Percentiles rank a stretch among this genome's conserved stretches.
phyloP scores from a whole-genome alignment of 768 basidiomycete species.

The Harrya chromipes region DNA sequence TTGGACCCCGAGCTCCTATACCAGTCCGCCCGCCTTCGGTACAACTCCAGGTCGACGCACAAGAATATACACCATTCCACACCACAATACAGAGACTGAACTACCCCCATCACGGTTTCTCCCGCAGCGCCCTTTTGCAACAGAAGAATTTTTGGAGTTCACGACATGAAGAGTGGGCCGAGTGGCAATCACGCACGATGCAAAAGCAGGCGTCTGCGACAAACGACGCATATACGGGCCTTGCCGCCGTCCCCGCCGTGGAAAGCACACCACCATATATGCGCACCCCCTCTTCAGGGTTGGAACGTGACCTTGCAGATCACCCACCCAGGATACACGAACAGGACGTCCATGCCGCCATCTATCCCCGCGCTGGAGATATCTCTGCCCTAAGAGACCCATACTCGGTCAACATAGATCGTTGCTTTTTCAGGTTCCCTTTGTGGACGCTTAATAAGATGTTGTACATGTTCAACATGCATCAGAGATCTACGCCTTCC shows the following conservation, averaged over 20 bases:
- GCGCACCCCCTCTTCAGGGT: conserved; percentile 25
- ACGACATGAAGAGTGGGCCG: conserved; percentile 52
- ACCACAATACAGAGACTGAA: conserved; percentile 36
- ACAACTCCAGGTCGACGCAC: neutral
- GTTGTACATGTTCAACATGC: conserved; percentile 61
- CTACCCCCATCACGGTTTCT: conserved; percentile 60
- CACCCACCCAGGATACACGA: conserved; percentile 3
- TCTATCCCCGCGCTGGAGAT: conserved; percentile 64
- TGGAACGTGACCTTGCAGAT: conserved; percentile 28
- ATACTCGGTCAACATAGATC: conserved; percentile 54
- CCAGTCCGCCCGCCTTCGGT: conserved; percentile 18
- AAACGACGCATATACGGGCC: conserved; percentile 29
- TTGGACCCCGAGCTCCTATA: conserved; percentile 19
- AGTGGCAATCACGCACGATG: conserved; percentile 26
- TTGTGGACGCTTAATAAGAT: conserved; percentile 67
- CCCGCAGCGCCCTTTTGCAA: conserved; percentile 55
- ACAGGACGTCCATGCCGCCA: conserved; percentile 25
- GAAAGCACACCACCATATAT: conserved; percentile 17
- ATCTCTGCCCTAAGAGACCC: conserved; percentile 56
- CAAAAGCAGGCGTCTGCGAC: conserved; percentile 1
- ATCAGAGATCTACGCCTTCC: conserved; percentile 23
- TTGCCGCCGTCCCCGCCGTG: conserved; percentile 4
- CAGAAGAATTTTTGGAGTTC: conserved; percentile 61
- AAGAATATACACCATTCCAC: conserved; percentile 4
- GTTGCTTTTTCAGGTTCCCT: conserved; percentile 52